Evolutionary conservation across 2,329 filamentous ascomycete genomes (phyloP), one percentile per base, ranked within the genome.

Genomic region (Pseudogymnoascus sp.): DNA sequence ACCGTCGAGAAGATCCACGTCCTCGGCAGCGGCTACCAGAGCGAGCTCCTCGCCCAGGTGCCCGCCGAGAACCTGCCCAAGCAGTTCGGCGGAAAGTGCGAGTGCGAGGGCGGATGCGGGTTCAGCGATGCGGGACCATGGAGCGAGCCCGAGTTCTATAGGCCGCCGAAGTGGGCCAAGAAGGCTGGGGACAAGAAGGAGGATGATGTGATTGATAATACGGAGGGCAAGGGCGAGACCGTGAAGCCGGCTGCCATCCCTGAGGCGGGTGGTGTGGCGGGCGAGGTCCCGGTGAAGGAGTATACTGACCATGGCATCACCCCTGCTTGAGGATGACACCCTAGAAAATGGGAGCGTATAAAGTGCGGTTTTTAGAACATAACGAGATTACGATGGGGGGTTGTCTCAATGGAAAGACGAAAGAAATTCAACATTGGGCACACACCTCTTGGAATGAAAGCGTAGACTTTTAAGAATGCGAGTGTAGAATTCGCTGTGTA

Each of bases 1-100:
- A 99, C 94, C 57, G 92, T 96, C 64, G 82, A 87, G 73, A 99
- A 99, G 85, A 99, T 99, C 73, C 86, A 96, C 77, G 87, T 99
- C 62, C 82, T 97, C 38, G 91, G 92, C 66, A 78, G 79, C 66
- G 80, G 84, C 63, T 97, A 97, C 80, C 83, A 95, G 80, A 85
- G 83, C 71, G 90, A 96, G 75, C 80, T 99, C 61, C 80, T 96
- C 64, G 81, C 79, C 62, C 94, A 99, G 78, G 84, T 99, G 2
- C 88, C 92, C 1, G 81, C 86, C 60, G 92, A 97, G 82, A 97
- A 96, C 78, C 81, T 99, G 64, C 94, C 94, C 64, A 87, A 86
- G 75, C 79, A 85, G 63, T 93, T 96, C 69, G 94, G 94, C 66
- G 94, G 94, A 64, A 80, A 75, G 39, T 99, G 94, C 77, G 75